A percentile compares a stretch with the other conserved stretches of the same genome.
Conservation (phyloP, 768 basidiomycete species). For the Pisolithus albus region DNA sequence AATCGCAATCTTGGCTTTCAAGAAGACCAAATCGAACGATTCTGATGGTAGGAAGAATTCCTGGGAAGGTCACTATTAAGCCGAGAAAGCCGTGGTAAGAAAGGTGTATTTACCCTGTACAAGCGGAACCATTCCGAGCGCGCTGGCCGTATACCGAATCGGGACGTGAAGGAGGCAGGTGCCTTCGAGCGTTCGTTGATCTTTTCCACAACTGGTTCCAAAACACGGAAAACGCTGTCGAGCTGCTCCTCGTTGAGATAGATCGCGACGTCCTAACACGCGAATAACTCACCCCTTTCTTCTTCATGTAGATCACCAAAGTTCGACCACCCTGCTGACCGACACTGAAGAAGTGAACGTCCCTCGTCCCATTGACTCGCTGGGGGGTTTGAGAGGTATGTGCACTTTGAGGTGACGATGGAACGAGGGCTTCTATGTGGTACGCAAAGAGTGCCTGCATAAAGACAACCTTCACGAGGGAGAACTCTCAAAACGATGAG, state of each 20-base stretch:
- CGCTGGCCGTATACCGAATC: slow-evolving; percentile 69
- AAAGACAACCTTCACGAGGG: neutral
- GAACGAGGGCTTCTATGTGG: slow-evolving; percentile 93
- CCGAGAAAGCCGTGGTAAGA: neutral
- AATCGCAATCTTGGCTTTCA: slow-evolving; percentile 90
- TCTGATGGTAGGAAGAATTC: slow-evolving; percentile 93
- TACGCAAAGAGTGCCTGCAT: slow-evolving; percentile 80
- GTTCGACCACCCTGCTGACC: slow-evolving; percentile 84
- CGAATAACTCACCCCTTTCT: slow-evolving; percentile 59
- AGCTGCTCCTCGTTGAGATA: slow-evolving; percentile 32
- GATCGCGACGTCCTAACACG: slow-evolving; percentile 7
- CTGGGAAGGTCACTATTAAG: slow-evolving; percentile 19
- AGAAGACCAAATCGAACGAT: slow-evolving; percentile 84
- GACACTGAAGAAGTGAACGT: slow-evolving; percentile 94
- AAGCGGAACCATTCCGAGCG: slow-evolving; percentile 93
- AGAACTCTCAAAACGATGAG: neutral
- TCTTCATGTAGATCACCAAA: slow-evolving; percentile 92
- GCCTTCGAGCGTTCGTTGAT: slow-evolving; percentile 72
- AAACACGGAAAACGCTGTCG: slow-evolving; percentile 91
- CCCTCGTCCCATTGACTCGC: slow-evolving; percentile 82
- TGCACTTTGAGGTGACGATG: slow-evolving; percentile 65
- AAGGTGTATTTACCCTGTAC: slow-evolving; percentile 50
- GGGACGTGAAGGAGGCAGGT: slow-evolving; percentile 62
- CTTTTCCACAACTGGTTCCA: slow-evolving; percentile 94
- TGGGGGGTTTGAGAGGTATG: slow-evolving; percentile 78